These are phyloP conservation scores for Chloris gayana DNA, from an alignment of 176 grass and related monocot species.

Conservation along the genomic window DNA sequence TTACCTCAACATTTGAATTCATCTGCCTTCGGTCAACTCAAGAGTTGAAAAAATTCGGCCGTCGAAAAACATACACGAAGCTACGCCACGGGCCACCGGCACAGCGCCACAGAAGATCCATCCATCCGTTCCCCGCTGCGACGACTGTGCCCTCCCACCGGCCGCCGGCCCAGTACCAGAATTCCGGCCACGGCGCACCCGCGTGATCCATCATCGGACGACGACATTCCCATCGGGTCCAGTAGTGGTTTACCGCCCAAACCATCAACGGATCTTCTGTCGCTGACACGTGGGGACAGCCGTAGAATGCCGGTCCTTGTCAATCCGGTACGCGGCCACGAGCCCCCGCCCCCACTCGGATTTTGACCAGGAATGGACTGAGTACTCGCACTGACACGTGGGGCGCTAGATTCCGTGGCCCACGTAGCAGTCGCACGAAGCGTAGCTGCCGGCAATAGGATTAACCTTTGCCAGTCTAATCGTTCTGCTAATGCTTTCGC, in stretches of 20 bases:
- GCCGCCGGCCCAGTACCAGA: conserved; percentile 11
- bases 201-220: too few relatives aligned
- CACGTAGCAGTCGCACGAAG: not conserved
- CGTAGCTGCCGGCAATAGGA: not conserved
- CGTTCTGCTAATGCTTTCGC: not conserved
- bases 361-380: not conserved
- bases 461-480: not conserved
- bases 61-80: not conserved
- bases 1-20: too few relatives aligned
- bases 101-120: conserved; percentile 21
- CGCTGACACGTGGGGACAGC: not conserved
- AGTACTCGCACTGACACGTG: not conserved
- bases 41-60: not conserved
- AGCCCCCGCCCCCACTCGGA: not conserved
- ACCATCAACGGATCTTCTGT: not conserved
- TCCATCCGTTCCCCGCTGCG: not conserved
- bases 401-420: accelerated
- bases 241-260: conserved; percentile 27
- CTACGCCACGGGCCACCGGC: not conserved
- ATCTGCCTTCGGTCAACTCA: not conserved
- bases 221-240: not conserved
- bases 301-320: not conserved
- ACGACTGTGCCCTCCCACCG: not conserved
- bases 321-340: conserved; percentile 35
- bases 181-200: conserved; percentile 43